A percentile compares a stretch with the other conserved stretches of the same genome.
Conservation (phyloP, 805 yeast genomes). For the Hanseniaspora lachancei region DNA sequence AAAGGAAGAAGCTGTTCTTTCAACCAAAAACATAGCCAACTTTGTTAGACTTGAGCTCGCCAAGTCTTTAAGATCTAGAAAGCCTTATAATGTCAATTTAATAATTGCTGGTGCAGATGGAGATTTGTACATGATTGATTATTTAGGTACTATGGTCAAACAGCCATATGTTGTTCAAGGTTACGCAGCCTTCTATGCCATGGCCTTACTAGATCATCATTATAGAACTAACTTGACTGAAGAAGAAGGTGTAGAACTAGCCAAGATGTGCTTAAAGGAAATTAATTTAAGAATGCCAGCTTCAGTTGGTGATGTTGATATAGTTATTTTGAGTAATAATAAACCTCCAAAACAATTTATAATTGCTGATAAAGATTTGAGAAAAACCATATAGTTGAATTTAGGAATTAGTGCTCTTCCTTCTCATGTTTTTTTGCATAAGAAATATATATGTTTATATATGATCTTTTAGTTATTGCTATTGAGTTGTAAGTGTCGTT, state of each 20-base stretch:
- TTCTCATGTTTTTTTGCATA: too few relatives aligned
- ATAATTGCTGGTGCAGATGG: conserved; percentile 72
- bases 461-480: too few relatives aligned
- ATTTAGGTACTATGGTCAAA: conserved; percentile 79
- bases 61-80: conserved; percentile 75
- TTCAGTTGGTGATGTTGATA: conserved; percentile 11
- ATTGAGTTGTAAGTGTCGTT: too few relatives aligned
- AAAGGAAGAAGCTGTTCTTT: conserved; percentile 37
- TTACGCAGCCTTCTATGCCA: conserved; percentile 90
- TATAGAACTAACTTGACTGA: conserved; percentile 61
- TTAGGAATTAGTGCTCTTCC: too few relatives aligned
- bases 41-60: conserved; percentile 84
- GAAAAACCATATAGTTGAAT: not conserved
- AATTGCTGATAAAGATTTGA: conserved; percentile 4
- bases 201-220: conserved; percentile 82
- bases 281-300: conserved; percentile 68
- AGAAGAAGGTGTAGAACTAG: conserved; percentile 66
- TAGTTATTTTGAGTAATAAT: conserved; percentile 24
- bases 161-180: conserved; percentile 97
- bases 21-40: conserved; percentile 76
- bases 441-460: too few relatives aligned
- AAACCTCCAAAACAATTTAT: conserved; percentile 23
- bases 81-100: conserved; percentile 90
- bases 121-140: conserved; percentile 77
- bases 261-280: conserved; percentile 64